Evolutionary conservation across 1,139 yeast species (phyloP).

Genomic region (Zygosaccharomyces pseudobailii): DNA sequence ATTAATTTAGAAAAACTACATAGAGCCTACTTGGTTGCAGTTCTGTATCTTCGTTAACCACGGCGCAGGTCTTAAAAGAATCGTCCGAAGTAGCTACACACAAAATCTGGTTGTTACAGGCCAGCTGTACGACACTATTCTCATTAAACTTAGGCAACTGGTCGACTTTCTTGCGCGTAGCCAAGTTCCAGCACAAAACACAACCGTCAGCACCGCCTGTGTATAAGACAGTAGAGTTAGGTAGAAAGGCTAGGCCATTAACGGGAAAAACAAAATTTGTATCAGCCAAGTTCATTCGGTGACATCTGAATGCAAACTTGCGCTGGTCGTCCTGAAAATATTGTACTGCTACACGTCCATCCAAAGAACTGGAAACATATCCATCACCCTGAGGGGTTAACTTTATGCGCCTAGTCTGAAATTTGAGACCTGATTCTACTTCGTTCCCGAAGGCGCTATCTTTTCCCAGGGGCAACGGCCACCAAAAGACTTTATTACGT

Average conservation of each 20-base stretch:
- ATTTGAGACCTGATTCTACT: constrained; percentile 69
- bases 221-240: constrained; percentile 46
- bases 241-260: constrained; percentile 58
- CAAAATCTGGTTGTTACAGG: constrained; percentile 36
- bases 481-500: constrained; percentile 38
- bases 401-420: constrained; percentile 60
- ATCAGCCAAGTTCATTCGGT: constrained; percentile 45
- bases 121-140: constrained; percentile 48
- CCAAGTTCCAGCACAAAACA: constrained; percentile 67
- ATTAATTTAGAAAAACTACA: constrained; percentile 12
- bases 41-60: constrained; percentile 19
- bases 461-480: constrained; percentile 59
- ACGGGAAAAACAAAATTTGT: constrained; percentile 73
- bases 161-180: constrained; percentile 50
- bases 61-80: constrained; percentile 39
- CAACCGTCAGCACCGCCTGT: constrained; percentile 80
- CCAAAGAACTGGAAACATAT: constrained; percentile 75
- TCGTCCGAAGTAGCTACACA: constrained; percentile 67
- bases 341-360: constrained; percentile 83
- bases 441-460: constrained; percentile 40
- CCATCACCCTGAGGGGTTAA: constrained; percentile 59
- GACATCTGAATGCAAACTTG: constrained; percentile 83
- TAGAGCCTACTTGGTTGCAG: constrained; percentile 26
- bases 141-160: constrained; percentile 51
- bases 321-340: constrained; percentile 53